These are phyloP conservation scores for Thecaphora thlaspeos DNA, from an alignment of 1,284 basidiomycete species.

Conservation along the genomic window DNA sequence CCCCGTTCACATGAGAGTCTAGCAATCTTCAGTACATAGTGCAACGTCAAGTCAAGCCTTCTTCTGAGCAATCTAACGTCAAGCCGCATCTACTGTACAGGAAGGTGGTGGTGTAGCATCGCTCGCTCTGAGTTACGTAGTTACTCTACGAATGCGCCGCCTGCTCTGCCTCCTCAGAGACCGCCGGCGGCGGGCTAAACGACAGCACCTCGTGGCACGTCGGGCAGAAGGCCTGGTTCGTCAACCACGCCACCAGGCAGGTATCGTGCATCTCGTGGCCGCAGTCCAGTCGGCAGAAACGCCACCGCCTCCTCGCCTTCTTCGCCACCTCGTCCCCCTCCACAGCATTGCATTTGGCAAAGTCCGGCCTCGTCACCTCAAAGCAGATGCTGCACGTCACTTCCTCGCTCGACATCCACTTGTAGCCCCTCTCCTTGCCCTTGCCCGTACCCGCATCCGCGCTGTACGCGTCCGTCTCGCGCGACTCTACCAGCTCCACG, in stretches of 20 bases:
- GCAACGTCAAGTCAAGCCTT: too few species aligned
- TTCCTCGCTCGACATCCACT: conserved; percentile 32
- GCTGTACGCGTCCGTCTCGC: not conserved
- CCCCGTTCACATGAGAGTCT: too few species aligned
- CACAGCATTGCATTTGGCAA: not conserved
- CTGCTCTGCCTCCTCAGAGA: too few species aligned
- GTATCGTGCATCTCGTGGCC: conserved; percentile 41
- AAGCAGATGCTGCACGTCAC: conserved; percentile 42
- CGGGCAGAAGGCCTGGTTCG: conserved; percentile 40
- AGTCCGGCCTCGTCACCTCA: conserved; percentile 17
- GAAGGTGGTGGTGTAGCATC: too few species aligned
- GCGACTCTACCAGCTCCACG: conserved; percentile 9
- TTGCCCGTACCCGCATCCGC: not conserved
- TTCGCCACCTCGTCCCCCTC: not conserved
- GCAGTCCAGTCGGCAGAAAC: conserved; percentile 34
- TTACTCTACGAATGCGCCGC: too few species aligned
- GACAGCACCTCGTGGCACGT: conserved; percentile 37
- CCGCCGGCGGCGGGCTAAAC: conserved; percentile 13
- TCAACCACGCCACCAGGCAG: conserved; percentile 39
- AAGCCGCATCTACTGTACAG: too few species aligned
- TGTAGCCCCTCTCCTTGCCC: conserved; percentile 17
- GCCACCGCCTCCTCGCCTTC: conserved; percentile 3
- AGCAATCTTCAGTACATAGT: too few species aligned
- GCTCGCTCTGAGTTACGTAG: too few species aligned
- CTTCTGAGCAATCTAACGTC: too few species aligned